These are phyloP conservation scores for Trichoderma aggressivum DNA, from an alignment of 2,329 filamentous ascomycete genomes.

Conservation along the genomic window DNA sequence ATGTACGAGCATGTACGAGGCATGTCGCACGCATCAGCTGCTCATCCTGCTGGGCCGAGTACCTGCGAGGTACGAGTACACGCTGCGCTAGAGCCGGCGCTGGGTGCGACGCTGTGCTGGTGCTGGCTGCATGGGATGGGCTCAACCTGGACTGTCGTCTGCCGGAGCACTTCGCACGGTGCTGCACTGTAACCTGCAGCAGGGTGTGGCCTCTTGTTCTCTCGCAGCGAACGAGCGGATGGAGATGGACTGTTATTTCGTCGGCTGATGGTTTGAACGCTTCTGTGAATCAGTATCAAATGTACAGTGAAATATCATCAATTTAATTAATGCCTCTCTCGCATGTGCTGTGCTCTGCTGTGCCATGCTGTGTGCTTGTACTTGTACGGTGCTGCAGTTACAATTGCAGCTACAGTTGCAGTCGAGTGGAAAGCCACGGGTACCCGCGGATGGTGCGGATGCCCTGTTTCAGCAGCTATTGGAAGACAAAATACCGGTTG, in stretches of 20 bases:
- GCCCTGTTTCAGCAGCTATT: not conserved
- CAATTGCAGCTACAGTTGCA: not conserved
- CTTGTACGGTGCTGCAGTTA: not conserved
- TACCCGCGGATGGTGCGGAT: slow-evolving; percentile 13
- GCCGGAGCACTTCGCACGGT: not conserved
- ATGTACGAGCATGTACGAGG: slow-evolving; percentile 5
- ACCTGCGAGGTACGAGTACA: slow-evolving; percentile 6
- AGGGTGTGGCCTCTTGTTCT: not conserved
- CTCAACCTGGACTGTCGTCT: not conserved
- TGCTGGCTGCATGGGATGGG: not conserved
- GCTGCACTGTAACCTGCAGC: slow-evolving; percentile 19
- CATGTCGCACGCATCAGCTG: slow-evolving; percentile 13
- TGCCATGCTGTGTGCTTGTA: not conserved
- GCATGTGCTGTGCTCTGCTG: not conserved
- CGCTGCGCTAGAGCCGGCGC: not conserved
- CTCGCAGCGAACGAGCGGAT: not conserved
- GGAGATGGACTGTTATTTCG: not conserved
- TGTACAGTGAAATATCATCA: not conserved
- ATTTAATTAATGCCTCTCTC: not conserved
- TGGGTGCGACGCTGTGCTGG: slow-evolving; percentile 7
- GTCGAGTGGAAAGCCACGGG: slow-evolving; percentile 9
- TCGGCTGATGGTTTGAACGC: not conserved
- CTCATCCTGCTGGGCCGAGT: slow-evolving; percentile 4
- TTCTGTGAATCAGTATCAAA: not conserved
- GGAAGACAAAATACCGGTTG: not conserved